Evolutionary conservation across 2,329 filamentous ascomycete genomes (phyloP), one percentile per base, ranked within the genome.

Genomic region (Colletotrichum incanum): DNA sequence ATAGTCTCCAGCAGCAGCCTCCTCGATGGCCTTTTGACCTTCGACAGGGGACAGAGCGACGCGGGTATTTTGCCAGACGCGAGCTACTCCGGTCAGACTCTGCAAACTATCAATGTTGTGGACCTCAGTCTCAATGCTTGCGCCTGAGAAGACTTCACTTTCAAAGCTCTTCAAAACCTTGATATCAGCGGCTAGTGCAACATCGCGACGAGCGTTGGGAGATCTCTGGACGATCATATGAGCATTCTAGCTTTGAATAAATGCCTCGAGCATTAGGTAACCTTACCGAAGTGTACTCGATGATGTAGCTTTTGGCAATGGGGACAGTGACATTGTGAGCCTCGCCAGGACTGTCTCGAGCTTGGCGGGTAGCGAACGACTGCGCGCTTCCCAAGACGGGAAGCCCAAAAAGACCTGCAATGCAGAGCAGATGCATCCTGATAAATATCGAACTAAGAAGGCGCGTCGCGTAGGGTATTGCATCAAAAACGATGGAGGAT

Each of bases 91-190:
- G 8, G 78, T 75, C 65, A 83, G 70, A 23, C 74, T 70, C 20
- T 75, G 76, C 4, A 83, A 73, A 4, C 78, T 79, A 31, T 83
- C 82, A 26, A 77, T 72, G 58, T 82, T 82, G 50, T 82, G 77
- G 3, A 73, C 74, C 43, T 78, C 77, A 2, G 79, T 79, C 64
- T 82, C 78, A 16, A 83, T 64, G n/a, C 77, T 76, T 28, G 82
- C 74, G 11, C 82, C 82, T 3, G 74, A 76, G 61, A 83, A 83
- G 52, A 82, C 69, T 64, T 82, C 80, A 23, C 54, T 64, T 26
- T 69, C 69, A 14, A 72, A 72, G 18, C 43, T 50, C 26, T 69
- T 72, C 34, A 72, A 58, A 37, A 72, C 26, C n/a, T 39, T 72
- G 39, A 72, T 72, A 16, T 73, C 68, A 26, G 65, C 9, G 28